Evolutionary conservation across 2,329 filamentous ascomycete species (phyloP), one percentile per base, ranked within the genome.

Genomic region (Coleophoma crateriformis): DNA sequence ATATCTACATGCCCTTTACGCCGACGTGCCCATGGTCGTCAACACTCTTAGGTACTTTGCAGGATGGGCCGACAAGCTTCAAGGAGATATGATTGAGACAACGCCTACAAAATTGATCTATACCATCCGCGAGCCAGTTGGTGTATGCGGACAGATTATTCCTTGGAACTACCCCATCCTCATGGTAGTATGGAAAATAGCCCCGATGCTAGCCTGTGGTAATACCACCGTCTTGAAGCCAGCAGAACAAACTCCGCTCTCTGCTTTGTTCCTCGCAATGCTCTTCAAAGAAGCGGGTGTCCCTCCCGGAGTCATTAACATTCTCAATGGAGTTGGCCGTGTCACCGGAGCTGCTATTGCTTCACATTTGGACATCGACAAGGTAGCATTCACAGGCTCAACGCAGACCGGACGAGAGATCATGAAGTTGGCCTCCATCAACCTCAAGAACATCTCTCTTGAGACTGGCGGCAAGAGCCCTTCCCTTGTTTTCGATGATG

Each of bases 111-210:
- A 76, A 56, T 82, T 85, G 66, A 81, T 80, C 65, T 86, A 85
- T 67, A 82, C 80, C 50, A 72, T 76, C 58, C 81, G 81, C 64
- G 81, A 87, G 69, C 81, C 83, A 22, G 71, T 79, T 58, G 81
- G 81, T 64, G 81, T 84, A 42, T 82, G 82, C 62, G 83, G 78
- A 63, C 82, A 85, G 63, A 85, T 85, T 61, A 85, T 86, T 56
- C 82, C 82, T 20, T 85, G 81, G 81, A 85, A 84, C 68, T 85
- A 82, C 69, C 81, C 81, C 5, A 66, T 84, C 7, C 73, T 77
- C 55, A 83, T 84, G 79, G 84, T 84, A 12, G 81, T 79, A 6
- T 86, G 84, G 83, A 88, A 90, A 61, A 75, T 90, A 2, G 87
- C 84, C 11, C 87, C 87, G 11, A 80, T 80, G 12, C 57, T 84